phyloP scores from a whole-genome alignment of 2,329 filamentous ascomycete genomes.

The Coniella lustricola region DNA sequence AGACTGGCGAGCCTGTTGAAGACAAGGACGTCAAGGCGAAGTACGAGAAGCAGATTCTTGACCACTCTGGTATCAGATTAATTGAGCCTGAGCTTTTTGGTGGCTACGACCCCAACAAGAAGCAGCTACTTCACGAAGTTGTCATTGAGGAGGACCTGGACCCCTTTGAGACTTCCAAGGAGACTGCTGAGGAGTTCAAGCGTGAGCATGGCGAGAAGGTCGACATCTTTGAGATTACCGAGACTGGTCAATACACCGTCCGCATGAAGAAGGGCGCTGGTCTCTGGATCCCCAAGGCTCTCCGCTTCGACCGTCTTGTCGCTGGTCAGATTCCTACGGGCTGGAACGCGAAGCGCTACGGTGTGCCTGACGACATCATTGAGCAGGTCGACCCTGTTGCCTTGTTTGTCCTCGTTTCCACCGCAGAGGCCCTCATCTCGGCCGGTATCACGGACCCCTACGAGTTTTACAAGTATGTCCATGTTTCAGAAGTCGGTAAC shows the following conservation, averaged over 20 bases:
- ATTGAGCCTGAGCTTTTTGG: constrained; percentile 97
- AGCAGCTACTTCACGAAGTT: constrained; percentile 95
- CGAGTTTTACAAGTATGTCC: constrained; percentile 99
- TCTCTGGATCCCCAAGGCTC: constrained; percentile 91
- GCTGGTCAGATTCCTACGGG: constrained; percentile 95
- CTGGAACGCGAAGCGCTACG: constrained; percentile 94
- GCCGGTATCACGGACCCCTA: constrained; percentile 98
- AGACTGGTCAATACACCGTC: constrained; percentile 90
- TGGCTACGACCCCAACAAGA: constrained; percentile 96
- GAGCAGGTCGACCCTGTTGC: constrained; percentile 95
- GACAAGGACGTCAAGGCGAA: constrained; percentile 97
- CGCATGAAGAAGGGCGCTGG: constrained; percentile 93
- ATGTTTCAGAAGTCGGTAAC: constrained; percentile 96
- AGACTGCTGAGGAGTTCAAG: constrained; percentile 95
- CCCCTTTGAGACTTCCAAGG: constrained; percentile 94
- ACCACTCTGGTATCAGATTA: constrained; percentile 93
- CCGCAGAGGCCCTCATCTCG: constrained; percentile 81
- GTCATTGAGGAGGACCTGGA: constrained; percentile 96
- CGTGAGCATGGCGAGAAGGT: constrained; percentile 96
- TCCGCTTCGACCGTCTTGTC: constrained; percentile 94
- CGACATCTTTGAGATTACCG: constrained; percentile 90
- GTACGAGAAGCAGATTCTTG: constrained; percentile 94
- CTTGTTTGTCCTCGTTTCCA: constrained; percentile 88
- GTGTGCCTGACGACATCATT: constrained; percentile 95
- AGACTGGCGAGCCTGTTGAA: constrained; percentile 90